Evolutionary conservation across 2,329 filamentous ascomycete genomes (phyloP).

Genomic region (Calonectria honghensis): DNA sequence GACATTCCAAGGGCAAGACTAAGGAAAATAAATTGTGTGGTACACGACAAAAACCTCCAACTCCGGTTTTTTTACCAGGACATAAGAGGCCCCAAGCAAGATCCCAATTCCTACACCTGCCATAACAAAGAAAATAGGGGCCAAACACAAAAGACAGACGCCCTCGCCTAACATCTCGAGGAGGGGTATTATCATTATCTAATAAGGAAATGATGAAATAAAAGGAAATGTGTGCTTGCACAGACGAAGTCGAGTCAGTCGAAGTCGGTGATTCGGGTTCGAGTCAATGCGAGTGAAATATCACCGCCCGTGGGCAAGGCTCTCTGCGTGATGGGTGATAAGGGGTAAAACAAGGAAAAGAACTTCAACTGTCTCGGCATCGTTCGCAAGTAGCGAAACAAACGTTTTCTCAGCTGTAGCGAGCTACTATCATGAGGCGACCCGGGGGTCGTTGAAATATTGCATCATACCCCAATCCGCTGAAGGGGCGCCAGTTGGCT

Average conservation of each 20-base stretch:
- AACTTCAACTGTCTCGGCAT: slow-evolving; percentile 44
- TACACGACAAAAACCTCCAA: slow-evolving; percentile 50
- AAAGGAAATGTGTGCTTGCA: slow-evolving; percentile 46
- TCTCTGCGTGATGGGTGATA: slow-evolving; percentile 11
- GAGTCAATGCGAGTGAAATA: slow-evolving; percentile 47
- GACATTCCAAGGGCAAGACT: slow-evolving; percentile 51
- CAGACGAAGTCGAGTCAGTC: slow-evolving; percentile 38
- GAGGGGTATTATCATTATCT: slow-evolving; percentile 61
- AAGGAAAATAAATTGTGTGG: slow-evolving; percentile 45
- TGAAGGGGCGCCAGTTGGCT: slow-evolving; percentile 43
- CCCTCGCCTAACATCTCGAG: slow-evolving; percentile 55
- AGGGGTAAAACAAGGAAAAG: slow-evolving; percentile 36
- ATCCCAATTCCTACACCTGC: slow-evolving; percentile 51
- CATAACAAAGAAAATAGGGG: slow-evolving; percentile 49
- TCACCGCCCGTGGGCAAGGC: slow-evolving; percentile 34
- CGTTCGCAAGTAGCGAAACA: slow-evolving; percentile 45
- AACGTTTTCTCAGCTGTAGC: slow-evolving; percentile 33
- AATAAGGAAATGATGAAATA: slow-evolving; percentile 48
- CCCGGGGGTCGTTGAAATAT: slow-evolving; percentile 59
- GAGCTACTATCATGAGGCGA: slow-evolving; percentile 55
- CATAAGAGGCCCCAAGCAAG: slow-evolving; percentile 50
- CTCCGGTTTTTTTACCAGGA: slow-evolving; percentile 54
- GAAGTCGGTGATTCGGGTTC: slow-evolving; percentile 39
- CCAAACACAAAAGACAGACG: slow-evolving; percentile 50
- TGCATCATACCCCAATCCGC: slow-evolving; percentile 60